Conservation (phyloP, 345 rosid genomes). For the Noccaea bulbosa region DNA sequence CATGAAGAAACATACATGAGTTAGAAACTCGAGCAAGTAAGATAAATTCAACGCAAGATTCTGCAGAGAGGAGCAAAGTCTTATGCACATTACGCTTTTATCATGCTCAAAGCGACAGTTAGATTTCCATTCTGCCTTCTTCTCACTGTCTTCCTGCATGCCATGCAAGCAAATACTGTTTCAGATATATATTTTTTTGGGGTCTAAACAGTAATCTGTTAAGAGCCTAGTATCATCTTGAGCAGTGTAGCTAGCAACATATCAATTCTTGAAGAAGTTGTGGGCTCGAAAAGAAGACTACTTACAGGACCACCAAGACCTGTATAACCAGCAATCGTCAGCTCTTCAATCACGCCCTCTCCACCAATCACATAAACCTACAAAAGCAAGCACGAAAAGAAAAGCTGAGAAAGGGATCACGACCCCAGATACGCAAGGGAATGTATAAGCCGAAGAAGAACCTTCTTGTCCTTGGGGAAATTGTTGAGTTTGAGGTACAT, state of each 20-base stretch:
- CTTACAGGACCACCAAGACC: constrained; percentile 94
- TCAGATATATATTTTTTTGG: background rate
- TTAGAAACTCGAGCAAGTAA: constrained; percentile 8
- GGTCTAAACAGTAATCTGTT: constrained; percentile 6
- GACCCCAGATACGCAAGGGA: background rate
- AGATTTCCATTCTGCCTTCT: constrained; percentile 65
- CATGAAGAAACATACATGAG: constrained; percentile 33
- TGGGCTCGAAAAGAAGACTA: background rate
- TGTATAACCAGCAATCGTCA: constrained; percentile 68
- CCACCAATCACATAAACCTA: constrained; percentile 90
- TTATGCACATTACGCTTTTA: constrained; percentile 58
- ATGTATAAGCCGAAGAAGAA: constrained; percentile 23
- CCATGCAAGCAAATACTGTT: constrained; percentile 37
- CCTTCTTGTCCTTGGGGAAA: constrained; percentile 82
- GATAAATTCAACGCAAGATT: constrained; percentile 25
- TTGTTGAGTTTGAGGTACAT: constrained; percentile 81
- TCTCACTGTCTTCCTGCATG: constrained; percentile 81
- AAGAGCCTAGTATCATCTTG: background rate
- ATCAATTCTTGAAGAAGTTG: background rate
- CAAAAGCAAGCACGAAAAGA: constrained; percentile 14
- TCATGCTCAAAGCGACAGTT: constrained; percentile 69
- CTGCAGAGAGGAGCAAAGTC: constrained; percentile 21
- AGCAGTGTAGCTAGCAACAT: background rate
- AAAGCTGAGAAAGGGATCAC: background rate
- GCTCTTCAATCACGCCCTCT: constrained; percentile 81